Evolutionary conservation across 2,329 filamentous ascomycete species (phyloP), one percentile per base, ranked within the genome.

Genomic region (Atkinsonella hypoxylon): DNA sequence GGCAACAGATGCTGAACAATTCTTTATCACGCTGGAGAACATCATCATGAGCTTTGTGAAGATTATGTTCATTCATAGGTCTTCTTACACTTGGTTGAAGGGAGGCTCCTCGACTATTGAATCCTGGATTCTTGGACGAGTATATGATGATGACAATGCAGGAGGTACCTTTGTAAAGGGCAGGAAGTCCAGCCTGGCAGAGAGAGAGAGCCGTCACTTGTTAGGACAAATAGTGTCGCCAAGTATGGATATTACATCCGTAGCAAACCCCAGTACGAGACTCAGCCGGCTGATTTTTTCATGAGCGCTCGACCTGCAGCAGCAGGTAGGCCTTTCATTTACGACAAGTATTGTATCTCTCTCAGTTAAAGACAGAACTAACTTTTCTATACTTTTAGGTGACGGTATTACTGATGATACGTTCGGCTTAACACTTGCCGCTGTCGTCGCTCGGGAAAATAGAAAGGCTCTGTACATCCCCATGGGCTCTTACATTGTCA

Each of bases 261-360:
- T 31, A 84, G 82, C 65, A 94, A 91, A 76, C 93, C 93, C 13
- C 87, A 95, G 66, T 97, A 97, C 64, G 79, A 86, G 42, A 20
- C 5, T 18, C 22, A 44, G 42, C 20, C 42, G 15, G n/a, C 42
- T 7, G 42, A 44, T 44, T 44, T 9, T 26, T 44, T 44, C 42
- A 10, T 44, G 5, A 44, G 42, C 18, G 43, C 43, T n/a, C 43
- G 31, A 31, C 15, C 9, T 34, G 22, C 30, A n/a, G 4, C 43
- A 4, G 32, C 13, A 45, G 43, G 43, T 45, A 30, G 18, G 26
- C 22, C 43, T 31, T 34, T 17, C n/a, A n/a, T 31, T 30, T 12
- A 32, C 43, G 15, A 32, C 22, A 32, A 30, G 31, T 45, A 45
- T 11, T 6, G 31, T 41, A 41, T 7, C 6, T 41, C 4, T 15